Evolutionary conservation across 2,329 filamentous ascomycete species (phyloP), one percentile per base, ranked within the genome.

Genomic region (Mollisiaceae sp.): DNA sequence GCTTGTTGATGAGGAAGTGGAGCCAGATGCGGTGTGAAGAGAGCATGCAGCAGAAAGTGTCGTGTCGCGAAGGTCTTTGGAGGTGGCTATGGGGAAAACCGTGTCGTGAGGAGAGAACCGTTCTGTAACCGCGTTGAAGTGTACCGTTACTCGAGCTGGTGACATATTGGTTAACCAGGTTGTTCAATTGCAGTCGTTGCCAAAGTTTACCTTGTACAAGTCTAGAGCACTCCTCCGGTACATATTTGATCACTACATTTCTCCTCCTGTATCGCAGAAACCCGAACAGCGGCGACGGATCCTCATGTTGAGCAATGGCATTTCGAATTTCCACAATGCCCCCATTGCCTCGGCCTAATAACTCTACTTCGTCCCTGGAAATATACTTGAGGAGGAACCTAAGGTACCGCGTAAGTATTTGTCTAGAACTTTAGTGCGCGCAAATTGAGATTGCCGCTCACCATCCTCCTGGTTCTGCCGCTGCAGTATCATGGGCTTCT

Each of bases 341-440:
- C 71, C 92, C 91, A 71, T 84, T 90, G 59, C 95, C 95, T 71
- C 86, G 87, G 66, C 84, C 87, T 65, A 95, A 82, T 64, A 99
- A 80, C 70, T 92, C 89, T 67, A 99, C 85, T 72, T 94, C 92
- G 82, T 99, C 95, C 78, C 95, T 90, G 67, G 90, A 90, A 69
- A 87, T 85, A 80, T 99, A 99, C 77, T 94, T 94, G 73, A 99
- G 88, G 69, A 98, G 87, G 75, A 99, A 95, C 95, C 95, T 98
- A 75, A 72, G 65, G 62, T 62, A 35, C 27, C 54, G 54, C 68
- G 67, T 67, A 64, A 69, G 71, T 70, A 50, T 59, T 47, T 50
- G 57, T 36, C 22, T 50, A 35, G 41, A 27, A 22, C 14, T 39
- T 24, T 55, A n/a, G 27, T 52, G 58, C 36, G 65, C 20, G 52